These are phyloP conservation scores for Auriscalpium orientale DNA, from an alignment of 768 basidiomycete genomes.

Conservation along the genomic window DNA sequence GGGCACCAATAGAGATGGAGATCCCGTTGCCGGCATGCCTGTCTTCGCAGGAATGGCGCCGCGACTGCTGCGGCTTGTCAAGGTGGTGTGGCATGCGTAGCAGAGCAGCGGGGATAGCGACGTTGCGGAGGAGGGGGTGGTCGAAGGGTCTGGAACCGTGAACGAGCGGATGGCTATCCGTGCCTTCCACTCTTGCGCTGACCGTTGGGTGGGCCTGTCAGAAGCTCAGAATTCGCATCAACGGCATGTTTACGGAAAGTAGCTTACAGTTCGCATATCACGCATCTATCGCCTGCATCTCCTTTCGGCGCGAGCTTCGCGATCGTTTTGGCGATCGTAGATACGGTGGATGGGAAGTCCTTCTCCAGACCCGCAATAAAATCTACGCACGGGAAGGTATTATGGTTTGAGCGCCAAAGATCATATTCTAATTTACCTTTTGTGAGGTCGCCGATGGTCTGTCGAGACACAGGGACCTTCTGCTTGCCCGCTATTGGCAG, in stretches of 20 bases:
- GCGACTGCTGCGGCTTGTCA: slow-evolving; percentile 51
- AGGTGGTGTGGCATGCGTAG: slow-evolving; percentile 54
- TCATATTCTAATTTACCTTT: slow-evolving; percentile 38
- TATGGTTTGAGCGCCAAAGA: background rate
- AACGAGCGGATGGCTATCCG: slow-evolving; percentile 65
- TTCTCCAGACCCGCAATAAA: slow-evolving; percentile 76
- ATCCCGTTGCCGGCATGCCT: background rate
- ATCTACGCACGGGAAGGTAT: slow-evolving; percentile 33
- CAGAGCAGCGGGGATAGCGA: slow-evolving; percentile 41
- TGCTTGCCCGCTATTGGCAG: slow-evolving; percentile 46
- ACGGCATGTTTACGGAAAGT: background rate
- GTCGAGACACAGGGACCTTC: slow-evolving; percentile 36
- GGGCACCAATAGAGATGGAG: background rate
- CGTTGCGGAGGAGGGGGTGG: background rate
- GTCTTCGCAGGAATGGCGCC: slow-evolving; percentile 19
- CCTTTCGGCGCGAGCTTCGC: slow-evolving; percentile 68
- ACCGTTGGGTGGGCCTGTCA: slow-evolving; percentile 53
- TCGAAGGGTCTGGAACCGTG: slow-evolving; percentile 15
- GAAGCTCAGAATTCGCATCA: background rate
- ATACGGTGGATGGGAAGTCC: slow-evolving; percentile 83
- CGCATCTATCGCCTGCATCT: slow-evolving; percentile 39
- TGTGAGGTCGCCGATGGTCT: slow-evolving; percentile 60
- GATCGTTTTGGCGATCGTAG: slow-evolving; percentile 74
- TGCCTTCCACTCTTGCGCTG: slow-evolving; percentile 66
- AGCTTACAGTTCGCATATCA: slow-evolving; percentile 57